A percentile compares a stretch with the other conserved stretches of the same genome.
These are phyloP conservation scores for Pseudocercospora musae DNA, from an alignment of 2,329 filamentous ascomycete genomes.

Conservation along the genomic window DNA sequence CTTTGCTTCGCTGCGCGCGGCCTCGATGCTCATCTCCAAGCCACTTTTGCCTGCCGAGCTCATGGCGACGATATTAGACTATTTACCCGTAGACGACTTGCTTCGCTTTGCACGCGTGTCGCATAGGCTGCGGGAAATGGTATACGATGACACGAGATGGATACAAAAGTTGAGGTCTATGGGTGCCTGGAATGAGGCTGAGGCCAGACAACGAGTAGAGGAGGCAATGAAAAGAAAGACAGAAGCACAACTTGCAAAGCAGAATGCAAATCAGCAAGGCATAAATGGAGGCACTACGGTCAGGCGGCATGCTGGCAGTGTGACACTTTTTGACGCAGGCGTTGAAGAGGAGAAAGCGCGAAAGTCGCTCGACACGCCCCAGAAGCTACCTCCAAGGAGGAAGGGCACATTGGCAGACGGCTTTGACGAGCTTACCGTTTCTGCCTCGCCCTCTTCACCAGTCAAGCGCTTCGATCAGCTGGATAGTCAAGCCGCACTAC, in stretches of 20 bases:
- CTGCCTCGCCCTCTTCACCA: conserved; percentile 24
- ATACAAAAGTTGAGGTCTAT: conserved; percentile 80
- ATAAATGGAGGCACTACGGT: conserved; percentile 39
- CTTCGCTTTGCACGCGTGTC: conserved; percentile 81
- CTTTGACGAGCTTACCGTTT: conserved; percentile 72
- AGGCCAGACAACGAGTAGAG: conserved; percentile 78
- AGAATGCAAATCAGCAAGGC: conserved; percentile 35
- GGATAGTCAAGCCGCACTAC: conserved; percentile 64
- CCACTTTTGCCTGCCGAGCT: conserved; percentile 88
- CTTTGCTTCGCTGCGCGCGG: conserved; percentile 72
- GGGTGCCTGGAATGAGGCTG: conserved; percentile 86
- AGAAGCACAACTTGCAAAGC: conserved; percentile 52
- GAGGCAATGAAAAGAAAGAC: conserved; percentile 57
- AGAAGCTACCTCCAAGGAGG: conserved; percentile 24
- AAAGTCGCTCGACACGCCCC: conserved; percentile 37
- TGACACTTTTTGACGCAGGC: conserved; percentile 71
- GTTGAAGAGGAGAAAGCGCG: conserved; percentile 61
- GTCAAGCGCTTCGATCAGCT: background rate
- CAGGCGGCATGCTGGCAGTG: conserved; percentile 39
- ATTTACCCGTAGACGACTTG: conserved; percentile 80
- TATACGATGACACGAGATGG: conserved; percentile 97
- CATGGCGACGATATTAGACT: conserved; percentile 81
- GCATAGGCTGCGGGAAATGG: conserved; percentile 90
- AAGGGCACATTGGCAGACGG: conserved; percentile 57
- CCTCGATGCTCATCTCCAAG: conserved; percentile 75